Conservation (phyloP, 148 eudicot species). For the Oxyria digyna region DNA sequence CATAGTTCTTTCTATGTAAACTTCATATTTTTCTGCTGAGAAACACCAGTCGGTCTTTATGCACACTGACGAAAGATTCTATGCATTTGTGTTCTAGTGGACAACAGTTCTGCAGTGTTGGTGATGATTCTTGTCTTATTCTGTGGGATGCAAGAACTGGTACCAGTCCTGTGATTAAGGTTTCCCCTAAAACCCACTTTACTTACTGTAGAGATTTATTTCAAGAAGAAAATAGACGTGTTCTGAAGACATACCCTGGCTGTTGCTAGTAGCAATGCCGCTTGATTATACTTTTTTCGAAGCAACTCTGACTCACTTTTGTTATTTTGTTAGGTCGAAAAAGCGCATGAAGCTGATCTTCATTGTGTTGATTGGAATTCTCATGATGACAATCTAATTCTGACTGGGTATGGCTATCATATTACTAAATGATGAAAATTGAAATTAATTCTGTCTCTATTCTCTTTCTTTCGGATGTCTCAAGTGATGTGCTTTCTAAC, state of each 20-base stretch:
- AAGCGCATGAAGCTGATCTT: conserved; percentile 85
- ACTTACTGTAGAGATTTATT: background rate
- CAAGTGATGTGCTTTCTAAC: background rate
- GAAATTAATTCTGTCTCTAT: background rate
- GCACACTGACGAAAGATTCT: background rate
- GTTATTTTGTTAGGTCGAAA: conserved; percentile 50
- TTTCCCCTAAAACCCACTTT: background rate
- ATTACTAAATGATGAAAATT: background rate
- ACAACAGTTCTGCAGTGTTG: conserved; percentile 87
- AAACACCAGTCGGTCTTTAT: background rate
- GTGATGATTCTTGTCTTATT: conserved; percentile 55
- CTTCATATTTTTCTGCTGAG: background rate
- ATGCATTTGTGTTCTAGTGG: conserved; percentile 31
- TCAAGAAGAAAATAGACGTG: background rate
- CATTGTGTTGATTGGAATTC: conserved; percentile 99
- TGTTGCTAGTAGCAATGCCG: background rate
- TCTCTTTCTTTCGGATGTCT: background rate
- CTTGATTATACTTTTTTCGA: background rate
- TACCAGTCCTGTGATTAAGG: conserved; percentile 12
- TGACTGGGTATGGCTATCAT: conserved; percentile 52
- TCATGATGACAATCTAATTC: conserved; percentile 58
- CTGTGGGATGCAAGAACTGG: conserved; percentile 6
- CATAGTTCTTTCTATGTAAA: background rate
- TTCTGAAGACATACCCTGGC: background rate
- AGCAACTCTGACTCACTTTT: too few species aligned